Percentiles rank a stretch among this genome's conserved stretches.
Conservation (phyloP, 495 filamentous ascomycete species). For the Daldinia childiae region DNA sequence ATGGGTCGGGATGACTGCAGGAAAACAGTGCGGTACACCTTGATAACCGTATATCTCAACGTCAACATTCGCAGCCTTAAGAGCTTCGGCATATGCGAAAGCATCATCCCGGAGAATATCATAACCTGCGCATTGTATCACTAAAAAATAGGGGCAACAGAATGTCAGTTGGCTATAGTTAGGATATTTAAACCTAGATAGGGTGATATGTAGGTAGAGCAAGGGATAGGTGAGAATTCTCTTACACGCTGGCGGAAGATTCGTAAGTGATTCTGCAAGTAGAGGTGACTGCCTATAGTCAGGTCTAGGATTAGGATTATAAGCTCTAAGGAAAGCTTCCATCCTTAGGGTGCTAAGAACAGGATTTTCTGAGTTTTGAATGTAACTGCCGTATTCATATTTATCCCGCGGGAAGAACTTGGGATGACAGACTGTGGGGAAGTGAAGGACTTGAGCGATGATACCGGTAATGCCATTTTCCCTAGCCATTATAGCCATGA, state of each 20-base stretch:
- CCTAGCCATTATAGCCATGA: background rate
- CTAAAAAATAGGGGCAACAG: background rate
- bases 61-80: background rate
- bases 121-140: background rate
- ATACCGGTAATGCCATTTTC: background rate
- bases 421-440: background rate
- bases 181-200: background rate
- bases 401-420: background rate
- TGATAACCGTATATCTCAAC: background rate
- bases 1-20: background rate
- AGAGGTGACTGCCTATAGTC: background rate
- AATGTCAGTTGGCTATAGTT: background rate
- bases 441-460: background rate
- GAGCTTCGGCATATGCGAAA: background rate
- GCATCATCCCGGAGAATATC: background rate
- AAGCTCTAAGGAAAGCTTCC: background rate
- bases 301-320: background rate
- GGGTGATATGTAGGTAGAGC: background rate
- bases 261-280: background rate
- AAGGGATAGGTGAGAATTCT: background rate
- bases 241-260: background rate
- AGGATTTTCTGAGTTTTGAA: background rate
- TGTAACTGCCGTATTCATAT: background rate
- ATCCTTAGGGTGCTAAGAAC: background rate
- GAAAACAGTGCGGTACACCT: background rate